Conservation (phyloP, 2,329 filamentous ascomycete genomes). For the Lojkania enalia region DNA sequence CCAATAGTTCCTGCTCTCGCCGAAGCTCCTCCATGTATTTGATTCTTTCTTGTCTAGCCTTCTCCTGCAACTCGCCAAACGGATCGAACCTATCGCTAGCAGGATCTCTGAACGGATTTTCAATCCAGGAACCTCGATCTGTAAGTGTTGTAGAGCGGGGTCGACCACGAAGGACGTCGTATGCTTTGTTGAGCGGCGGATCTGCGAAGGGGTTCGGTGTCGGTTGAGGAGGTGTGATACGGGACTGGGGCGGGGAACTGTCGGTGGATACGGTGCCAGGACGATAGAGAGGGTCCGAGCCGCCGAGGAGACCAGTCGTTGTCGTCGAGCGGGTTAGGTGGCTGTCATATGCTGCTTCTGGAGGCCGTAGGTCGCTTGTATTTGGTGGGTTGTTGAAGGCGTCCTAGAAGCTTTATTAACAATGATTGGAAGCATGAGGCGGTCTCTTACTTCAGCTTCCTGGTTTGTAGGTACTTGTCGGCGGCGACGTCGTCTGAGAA, state of each 20-base stretch:
- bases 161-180: constrained; percentile 37
- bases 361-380: constrained; percentile 19
- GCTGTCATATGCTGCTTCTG: constrained; percentile 21
- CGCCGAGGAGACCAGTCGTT: constrained; percentile 31
- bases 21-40: constrained; percentile 30
- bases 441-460: constrained; percentile 26
- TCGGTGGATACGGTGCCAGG: constrained; percentile 40
- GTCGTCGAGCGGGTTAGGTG: constrained; percentile 24
- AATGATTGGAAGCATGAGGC: too few species aligned
- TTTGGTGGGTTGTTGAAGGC: constrained; percentile 33
- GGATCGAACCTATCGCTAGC: constrained; percentile 42
- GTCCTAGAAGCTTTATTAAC: too few species aligned
- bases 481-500: constrained; percentile 30
- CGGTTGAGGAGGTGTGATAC: constrained; percentile 23
- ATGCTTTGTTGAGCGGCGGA: constrained; percentile 41
- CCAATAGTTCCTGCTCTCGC: constrained; percentile 25
- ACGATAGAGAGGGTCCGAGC: constrained; percentile 27
- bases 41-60: constrained; percentile 31
- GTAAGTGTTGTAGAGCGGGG: constrained; percentile 40
- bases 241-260: constrained; percentile 19
- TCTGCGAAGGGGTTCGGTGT: constrained; percentile 43
- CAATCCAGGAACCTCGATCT: constrained; percentile 37
- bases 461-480: constrained; percentile 18
- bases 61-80: constrained; percentile 41
- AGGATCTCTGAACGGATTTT: constrained; percentile 42